Evolutionary conservation across 2,329 filamentous ascomycete species (phyloP), one percentile per base, ranked within the genome.

Genomic region (Nectriaceae sp.): DNA sequence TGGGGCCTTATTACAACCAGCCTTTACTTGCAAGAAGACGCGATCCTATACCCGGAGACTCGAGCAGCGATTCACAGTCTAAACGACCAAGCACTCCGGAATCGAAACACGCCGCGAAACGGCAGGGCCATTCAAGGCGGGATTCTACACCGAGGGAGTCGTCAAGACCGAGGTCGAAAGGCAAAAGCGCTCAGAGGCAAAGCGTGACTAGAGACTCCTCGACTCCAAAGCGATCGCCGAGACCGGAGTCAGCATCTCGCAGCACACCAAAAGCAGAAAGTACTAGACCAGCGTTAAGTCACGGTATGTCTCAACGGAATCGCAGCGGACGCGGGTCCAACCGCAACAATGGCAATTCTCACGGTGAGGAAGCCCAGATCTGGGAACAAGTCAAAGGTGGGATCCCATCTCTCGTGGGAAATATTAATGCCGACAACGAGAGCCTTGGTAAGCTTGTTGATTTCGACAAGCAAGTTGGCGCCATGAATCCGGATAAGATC

Each of bases 261-360:
- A 47, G 47, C 35, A 61, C 56, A 20, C 59, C 60, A 39, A 54
- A 48, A 33, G 50, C 51, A n/a, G 59, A 63, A 43, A 50, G 55
- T 50, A 47, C 47, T 42, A 63, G 57, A 48, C 50, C 49, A 21
- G 57, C 59, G 13, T 16, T n/a, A 6, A 36, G 33, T 16, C 16
- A 8, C 59, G 53, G 57, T 45, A 75, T 75, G 72, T 74, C 72
- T 37, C 72, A 75, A 59, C 67, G 72, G 51, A 74, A 72, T 51
- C 70, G 73, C 46, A 73, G 71, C 57, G 71, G 70, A 43, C 72
- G 73, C 52, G 72, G 71, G 33, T 72, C 70, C 35, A 72, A 71
- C 61, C 69, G 73, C 36, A 75, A 73, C 62, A 74, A 72, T 40
- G 70, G 71, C 21, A 67, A 70, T 51, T 57, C 66, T 6, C 70